Conservation (phyloP, 495 filamentous ascomycete species). For the Penicilliopsis zonata region DNA sequence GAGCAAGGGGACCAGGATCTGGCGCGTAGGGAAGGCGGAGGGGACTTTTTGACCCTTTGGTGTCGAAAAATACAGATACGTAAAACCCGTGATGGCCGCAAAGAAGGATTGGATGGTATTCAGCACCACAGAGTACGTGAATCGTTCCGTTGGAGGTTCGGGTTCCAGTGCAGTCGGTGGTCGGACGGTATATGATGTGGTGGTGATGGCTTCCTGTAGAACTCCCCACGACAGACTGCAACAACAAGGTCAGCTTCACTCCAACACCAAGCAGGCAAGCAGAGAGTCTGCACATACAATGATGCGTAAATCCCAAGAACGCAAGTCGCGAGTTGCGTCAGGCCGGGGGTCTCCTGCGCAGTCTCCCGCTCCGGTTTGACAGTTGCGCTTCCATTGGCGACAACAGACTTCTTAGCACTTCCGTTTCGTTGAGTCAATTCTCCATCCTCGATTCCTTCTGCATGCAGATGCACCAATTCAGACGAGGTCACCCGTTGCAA, state of each 20-base stretch:
- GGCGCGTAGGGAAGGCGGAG: slow-evolving; percentile 58
- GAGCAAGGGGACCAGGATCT: slow-evolving; percentile 65
- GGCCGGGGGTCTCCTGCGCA: slow-evolving; percentile 31
- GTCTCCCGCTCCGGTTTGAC: slow-evolving; percentile 15
- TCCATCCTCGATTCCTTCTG: slow-evolving; percentile 14
- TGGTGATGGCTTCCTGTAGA: slow-evolving; percentile 95
- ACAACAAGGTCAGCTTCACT: neutral
- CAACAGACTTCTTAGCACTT: slow-evolving; percentile 4
- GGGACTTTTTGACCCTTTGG: slow-evolving; percentile 42
- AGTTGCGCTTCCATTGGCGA: slow-evolving; percentile 27
- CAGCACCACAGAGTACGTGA: slow-evolving; percentile 86
- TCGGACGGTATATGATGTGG: slow-evolving; percentile 58
- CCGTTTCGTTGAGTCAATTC: slow-evolving; percentile 18
- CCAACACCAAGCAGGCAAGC: neutral
- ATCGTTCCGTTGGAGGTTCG: slow-evolving; percentile 50
- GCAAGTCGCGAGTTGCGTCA: slow-evolving; percentile 70
- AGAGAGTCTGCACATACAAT: slow-evolving; percentile 53
- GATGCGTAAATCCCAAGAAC: slow-evolving; percentile 90
- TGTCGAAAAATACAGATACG: slow-evolving; percentile 65
- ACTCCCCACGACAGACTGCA: slow-evolving; percentile 87
- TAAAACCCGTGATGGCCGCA: slow-evolving; percentile 65
- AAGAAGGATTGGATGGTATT: slow-evolving; percentile 94
- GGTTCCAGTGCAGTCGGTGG: slow-evolving; percentile 29
- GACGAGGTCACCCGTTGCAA: slow-evolving; percentile 54
- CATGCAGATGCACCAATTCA: slow-evolving; percentile 38